phyloP scores from a whole-genome alignment of 495 filamentous ascomycete species.

The Aspergillus ellipticus region DNA sequence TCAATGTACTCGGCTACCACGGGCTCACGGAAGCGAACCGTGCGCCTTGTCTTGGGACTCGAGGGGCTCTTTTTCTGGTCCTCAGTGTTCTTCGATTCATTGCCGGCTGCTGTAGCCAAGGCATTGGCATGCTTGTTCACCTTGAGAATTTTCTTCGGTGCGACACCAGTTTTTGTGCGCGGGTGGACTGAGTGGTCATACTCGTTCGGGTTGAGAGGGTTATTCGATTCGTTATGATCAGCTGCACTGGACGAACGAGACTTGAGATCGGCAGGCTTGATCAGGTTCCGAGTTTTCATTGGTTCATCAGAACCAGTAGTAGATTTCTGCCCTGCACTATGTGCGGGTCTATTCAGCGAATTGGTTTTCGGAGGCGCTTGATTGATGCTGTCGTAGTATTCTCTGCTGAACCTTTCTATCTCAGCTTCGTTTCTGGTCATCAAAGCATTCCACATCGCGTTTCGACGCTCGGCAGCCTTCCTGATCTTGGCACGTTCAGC shows the following conservation, averaged over 20 bases:
- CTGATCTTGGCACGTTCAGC: not conserved
- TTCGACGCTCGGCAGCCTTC: not conserved
- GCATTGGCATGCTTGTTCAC: too few species aligned
- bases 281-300: not conserved
- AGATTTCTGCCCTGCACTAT: not conserved
- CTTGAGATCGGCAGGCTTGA: not conserved
- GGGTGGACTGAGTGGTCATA: not conserved
- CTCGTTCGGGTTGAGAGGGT: not conserved
- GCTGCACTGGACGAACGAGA: not conserved
- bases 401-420: not conserved
- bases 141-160: too few species aligned
- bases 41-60: too few species aligned
- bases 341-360: too few species aligned
- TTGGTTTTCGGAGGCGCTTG: too few species aligned
- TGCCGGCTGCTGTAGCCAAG: not conserved
- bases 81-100: not conserved
- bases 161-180: too few species aligned
- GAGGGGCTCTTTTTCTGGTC: not conserved
- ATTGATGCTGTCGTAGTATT: too few species aligned
- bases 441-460: not conserved
- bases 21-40: conserved; percentile 9
- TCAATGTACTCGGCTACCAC: not conserved
- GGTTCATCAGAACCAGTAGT: not conserved
- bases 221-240: not conserved
- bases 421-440: not conserved